Base-by-base conservation (phyloP, 768 basidiomycete species). In the Calocera cornea region DNA sequence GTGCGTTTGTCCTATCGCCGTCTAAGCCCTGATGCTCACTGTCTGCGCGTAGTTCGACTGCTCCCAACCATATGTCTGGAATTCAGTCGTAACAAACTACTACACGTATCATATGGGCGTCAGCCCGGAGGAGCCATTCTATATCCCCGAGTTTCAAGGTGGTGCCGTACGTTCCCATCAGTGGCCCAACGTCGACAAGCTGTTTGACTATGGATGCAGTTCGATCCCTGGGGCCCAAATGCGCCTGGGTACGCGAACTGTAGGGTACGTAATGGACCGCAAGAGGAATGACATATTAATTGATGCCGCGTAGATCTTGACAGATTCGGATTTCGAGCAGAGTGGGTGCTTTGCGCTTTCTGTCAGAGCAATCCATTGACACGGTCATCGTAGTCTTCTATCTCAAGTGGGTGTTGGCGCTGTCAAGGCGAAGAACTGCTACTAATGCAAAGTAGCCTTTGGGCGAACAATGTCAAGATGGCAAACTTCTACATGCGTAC, bases 401-500 rank as follows among this genome's bases (percentile, higher is more conserved):
- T 71, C 41, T 68, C 8, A 65, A 68, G 40, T 60, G 31, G 22
- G 54, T 60, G 19, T 22, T 5, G 27, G 7, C 31, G 27, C 44
- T 8, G 31, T 16, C 24, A n/a, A 29, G 31, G 5, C 24, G 2
- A 14, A 60, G 7, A 16, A 7, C 11, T 60, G 54, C 8, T 27
- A 5, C 24, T 60, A 10, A 60, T 60, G 11, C 31, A 7, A 24
- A 7, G 3, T 27, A 60, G 88, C 65, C 79, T 90, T 50, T 90
- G 87, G 87, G 89, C 90, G 11, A 82, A 83, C 64, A 92, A 92
- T 75, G 88, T 85, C 1, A 93, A 92, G 72, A 72, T 93, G 50
- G 84, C 92, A 68, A 90, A 84, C 72, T 89, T 88, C 69, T 93
- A 93, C 76, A 92, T 93, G 92, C 71, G 90, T 71, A 67, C 87